A percentile compares a stretch with the other conserved stretches of the same genome.
These are phyloP conservation scores for Apiospora koreana DNA, from an alignment of 2,329 filamentous ascomycete genomes.

Conservation along the genomic window DNA sequence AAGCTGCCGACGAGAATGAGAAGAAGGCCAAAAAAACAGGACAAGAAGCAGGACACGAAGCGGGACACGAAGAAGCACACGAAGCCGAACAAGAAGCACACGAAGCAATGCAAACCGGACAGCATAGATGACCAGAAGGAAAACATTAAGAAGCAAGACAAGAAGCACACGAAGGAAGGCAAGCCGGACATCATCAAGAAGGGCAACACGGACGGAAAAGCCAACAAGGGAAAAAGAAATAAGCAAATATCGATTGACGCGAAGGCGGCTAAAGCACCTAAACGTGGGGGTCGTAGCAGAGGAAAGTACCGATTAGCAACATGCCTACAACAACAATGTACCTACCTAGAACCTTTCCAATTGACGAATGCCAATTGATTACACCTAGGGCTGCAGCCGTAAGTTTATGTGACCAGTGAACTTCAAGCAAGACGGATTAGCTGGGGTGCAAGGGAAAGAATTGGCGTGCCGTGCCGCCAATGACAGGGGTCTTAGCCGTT, in stretches of 20 bases:
- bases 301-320: neutral
- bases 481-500: neutral
- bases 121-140: too few species aligned
- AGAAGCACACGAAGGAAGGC: too few species aligned
- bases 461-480: neutral
- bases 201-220: too few species aligned
- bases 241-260: neutral
- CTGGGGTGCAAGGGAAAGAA: neutral
- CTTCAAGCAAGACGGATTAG: too few species aligned
- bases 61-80: neutral
- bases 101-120: too few species aligned
- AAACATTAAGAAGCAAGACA: too few species aligned
- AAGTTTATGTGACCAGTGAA: neutral
- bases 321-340: neutral
- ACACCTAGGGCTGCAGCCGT: neutral
- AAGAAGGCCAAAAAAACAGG: neutral
- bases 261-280: neutral
- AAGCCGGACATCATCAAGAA: neutral
- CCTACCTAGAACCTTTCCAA: neutral
- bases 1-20: neutral
- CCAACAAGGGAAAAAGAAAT: too few species aligned
- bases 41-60: neutral
- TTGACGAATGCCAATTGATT: neutral
- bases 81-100: too few species aligned
- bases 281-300: neutral